Conservation (phyloP, 805 yeast species). For the Zygoascus tannicola region DNA sequence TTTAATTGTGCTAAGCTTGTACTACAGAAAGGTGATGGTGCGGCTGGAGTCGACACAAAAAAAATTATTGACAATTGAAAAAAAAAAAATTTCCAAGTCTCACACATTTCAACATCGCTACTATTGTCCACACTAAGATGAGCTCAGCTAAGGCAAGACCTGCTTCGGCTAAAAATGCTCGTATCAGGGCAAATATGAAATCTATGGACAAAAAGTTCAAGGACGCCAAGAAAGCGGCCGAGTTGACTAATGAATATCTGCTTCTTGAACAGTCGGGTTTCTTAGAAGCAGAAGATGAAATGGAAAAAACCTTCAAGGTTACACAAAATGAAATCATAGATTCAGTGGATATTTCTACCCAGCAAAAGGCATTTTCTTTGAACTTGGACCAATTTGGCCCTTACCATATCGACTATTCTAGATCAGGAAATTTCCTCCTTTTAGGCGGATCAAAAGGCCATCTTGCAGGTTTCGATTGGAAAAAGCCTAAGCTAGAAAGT, state of each 20-base stretch:
- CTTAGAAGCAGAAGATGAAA: constrained; percentile 81
- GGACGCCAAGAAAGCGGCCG: constrained; percentile 75
- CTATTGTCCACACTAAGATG: no score
- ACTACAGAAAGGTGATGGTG: no score
- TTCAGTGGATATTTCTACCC: constrained; percentile 69
- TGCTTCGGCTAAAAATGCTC: not conserved
- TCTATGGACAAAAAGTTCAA: constrained; percentile 62
- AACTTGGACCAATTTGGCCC: constrained; percentile 78
- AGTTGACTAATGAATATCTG: constrained; percentile 67
- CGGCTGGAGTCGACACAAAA: no score
- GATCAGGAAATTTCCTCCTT: constrained; percentile 79
- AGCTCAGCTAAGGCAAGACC: no score
- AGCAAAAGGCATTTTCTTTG: constrained; percentile 63
- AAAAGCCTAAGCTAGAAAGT: constrained; percentile 68
- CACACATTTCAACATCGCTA: not conserved
- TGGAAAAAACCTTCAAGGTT: constrained; percentile 86
- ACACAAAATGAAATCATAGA: constrained; percentile 68
- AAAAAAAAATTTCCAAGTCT: not conserved
- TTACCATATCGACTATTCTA: constrained; percentile 66
- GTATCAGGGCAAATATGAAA: constrained; percentile 51
- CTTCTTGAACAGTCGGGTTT: constrained; percentile 78
- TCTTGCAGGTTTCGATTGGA: constrained; percentile 94
- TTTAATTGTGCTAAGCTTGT: no score
- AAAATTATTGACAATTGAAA: no score
- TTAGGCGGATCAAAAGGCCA: constrained; percentile 91